These are phyloP conservation scores for Pouteria glomerata DNA, from an alignment of 148 eudicot genomes.

Conservation along the genomic window DNA sequence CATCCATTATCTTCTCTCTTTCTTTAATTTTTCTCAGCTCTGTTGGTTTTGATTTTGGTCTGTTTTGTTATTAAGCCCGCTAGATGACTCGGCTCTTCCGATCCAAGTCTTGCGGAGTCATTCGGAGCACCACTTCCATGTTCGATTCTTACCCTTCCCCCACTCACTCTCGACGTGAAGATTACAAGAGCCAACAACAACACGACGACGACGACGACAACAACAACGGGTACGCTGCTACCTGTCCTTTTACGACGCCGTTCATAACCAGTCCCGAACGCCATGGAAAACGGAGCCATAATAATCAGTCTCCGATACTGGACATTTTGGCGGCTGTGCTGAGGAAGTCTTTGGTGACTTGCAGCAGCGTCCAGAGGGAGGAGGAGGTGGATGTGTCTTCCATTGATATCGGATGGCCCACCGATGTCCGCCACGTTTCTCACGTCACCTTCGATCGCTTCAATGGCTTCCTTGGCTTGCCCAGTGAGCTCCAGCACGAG, in stretches of 20 bases:
- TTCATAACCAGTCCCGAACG: conserved; percentile 26
- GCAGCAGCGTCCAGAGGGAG: conserved; percentile 52
- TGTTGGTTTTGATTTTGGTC: no score
- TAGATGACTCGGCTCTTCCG: conserved; percentile 65
- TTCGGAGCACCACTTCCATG: conserved; percentile 6
- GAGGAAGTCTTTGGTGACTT: conserved; percentile 69
- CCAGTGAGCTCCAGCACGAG: conserved; percentile 58
- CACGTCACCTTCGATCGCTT: conserved; percentile 89
- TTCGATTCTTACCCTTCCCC: conserved; percentile 17
- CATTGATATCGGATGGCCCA: conserved; percentile 71
- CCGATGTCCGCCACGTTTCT: conserved; percentile 69
- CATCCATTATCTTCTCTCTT: no score
- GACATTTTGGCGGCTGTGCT: conserved; percentile 42
- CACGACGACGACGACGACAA: conserved; percentile 3
- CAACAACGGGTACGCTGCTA: no score
- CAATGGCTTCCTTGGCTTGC: conserved; percentile 80
- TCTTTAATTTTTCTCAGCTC: no score
- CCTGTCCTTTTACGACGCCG: conserved; percentile 32
- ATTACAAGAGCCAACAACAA: no score
- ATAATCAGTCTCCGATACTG: conserved; percentile 41
- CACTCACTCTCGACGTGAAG: conserved; percentile 18
- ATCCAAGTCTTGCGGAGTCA: conserved; percentile 63
- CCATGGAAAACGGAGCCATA: not conserved
- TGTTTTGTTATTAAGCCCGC: no score
- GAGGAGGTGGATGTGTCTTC: conserved; percentile 41